Conservation (phyloP, 208 protist species). For the Leishmania tropica region DNA sequence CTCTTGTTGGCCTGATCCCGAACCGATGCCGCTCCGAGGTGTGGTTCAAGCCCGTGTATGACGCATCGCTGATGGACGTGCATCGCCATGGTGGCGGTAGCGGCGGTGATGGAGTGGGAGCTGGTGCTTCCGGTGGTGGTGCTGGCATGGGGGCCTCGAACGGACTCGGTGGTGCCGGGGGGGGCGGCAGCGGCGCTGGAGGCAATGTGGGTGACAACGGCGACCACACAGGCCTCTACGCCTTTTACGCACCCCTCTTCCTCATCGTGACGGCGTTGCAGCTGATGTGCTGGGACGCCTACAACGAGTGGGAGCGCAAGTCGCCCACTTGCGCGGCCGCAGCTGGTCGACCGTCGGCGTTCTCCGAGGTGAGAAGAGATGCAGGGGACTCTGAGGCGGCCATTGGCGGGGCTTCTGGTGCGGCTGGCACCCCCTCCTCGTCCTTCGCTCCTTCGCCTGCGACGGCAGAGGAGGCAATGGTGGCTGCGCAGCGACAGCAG, state of each 20-base stretch:
- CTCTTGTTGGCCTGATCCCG: constrained; percentile 68
- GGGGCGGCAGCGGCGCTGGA: background rate
- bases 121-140: background rate
- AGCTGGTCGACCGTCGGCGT: background rate
- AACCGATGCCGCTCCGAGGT: constrained; percentile 81
- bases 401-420: background rate
- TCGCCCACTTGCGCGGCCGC: constrained; percentile 5
- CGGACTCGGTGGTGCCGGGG: constrained; percentile 2
- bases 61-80: constrained; percentile 8
- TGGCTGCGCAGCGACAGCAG: background rate
- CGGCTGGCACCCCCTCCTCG: background rate
- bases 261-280: constrained; percentile 73
- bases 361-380: background rate
- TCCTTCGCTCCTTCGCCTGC: constrained; percentile 9
- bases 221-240: constrained; percentile 2
- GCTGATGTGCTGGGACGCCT: constrained; percentile 83
- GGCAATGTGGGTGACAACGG: constrained; percentile 14
- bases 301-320: constrained; percentile 45
- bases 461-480: constrained; percentile 15
- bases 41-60: constrained; percentile 55
- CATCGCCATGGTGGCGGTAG: constrained; percentile 3
- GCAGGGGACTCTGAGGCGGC: background rate
- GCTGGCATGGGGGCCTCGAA: background rate
- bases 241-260: constrained; percentile 76
- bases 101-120: constrained; percentile 13